phyloP scores from a whole-genome alignment of 192 early-diverging fungal genomes.

The Coemansia sp. region DNA sequence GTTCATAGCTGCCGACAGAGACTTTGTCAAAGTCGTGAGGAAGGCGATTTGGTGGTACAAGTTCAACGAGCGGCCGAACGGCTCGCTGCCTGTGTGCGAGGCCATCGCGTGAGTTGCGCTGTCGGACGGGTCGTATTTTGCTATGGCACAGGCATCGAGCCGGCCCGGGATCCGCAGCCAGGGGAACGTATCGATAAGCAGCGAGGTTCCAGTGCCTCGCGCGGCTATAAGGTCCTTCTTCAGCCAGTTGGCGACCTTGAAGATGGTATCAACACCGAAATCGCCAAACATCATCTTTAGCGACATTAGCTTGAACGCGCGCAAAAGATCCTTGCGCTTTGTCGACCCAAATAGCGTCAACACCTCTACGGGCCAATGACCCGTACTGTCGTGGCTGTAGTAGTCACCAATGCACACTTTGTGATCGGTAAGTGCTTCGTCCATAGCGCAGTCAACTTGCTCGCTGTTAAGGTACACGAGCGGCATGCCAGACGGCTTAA shows the following conservation, averaged over 20 bases:
- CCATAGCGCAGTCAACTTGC: constrained; percentile 25
- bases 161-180: constrained; percentile 46
- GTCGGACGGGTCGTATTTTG: neutral
- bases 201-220: constrained; percentile 27
- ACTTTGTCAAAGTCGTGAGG: constrained; percentile 27
- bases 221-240: constrained; percentile 14
- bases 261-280: constrained; percentile 40
- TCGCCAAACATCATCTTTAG: constrained; percentile 54
- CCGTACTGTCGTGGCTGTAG: constrained; percentile 7
- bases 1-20: constrained; percentile 23
- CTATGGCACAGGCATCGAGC: constrained; percentile 37
- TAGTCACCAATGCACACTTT: constrained; percentile 39
- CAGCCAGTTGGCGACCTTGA: constrained; percentile 22
- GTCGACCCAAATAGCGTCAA: constrained; percentile 46
- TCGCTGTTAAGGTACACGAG: constrained; percentile 40
- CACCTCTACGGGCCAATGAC: constrained; percentile 46
- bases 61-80: constrained; percentile 43
- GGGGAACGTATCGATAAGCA: constrained; percentile 46
- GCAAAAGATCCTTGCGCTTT: constrained; percentile 13
- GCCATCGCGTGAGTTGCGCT: neutral
- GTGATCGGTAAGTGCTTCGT: constrained; percentile 24
- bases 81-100: constrained; percentile 16
- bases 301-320: constrained; percentile 35
- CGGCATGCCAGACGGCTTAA: constrained; percentile 42
- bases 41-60: constrained; percentile 40